A percentile compares a stretch with the other conserved stretches of the same genome.
Conservation (phyloP, 2,329 filamentous ascomycete species). For the Cadophora sp. region DNA sequence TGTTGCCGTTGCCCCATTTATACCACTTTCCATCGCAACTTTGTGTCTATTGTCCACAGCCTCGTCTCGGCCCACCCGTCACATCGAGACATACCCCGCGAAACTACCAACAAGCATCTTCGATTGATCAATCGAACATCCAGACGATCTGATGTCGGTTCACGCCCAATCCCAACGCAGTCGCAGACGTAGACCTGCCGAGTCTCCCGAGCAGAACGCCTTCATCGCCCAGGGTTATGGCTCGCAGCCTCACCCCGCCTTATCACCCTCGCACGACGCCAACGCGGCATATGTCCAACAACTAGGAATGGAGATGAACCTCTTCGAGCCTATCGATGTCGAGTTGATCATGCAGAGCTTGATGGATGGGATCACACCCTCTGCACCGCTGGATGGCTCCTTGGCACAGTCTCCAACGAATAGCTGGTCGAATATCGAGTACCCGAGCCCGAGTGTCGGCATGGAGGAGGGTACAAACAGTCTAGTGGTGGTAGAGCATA, state of each 20-base stretch:
- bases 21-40: background rate
- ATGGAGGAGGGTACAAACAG: conserved; percentile 19
- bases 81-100: background rate
- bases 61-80: background rate
- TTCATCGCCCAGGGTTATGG: background rate
- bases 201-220: background rate
- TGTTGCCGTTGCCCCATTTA: background rate
- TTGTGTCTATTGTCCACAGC: background rate
- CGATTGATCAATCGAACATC: conserved; percentile 13
- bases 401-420: background rate
- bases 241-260: conserved; percentile 4
- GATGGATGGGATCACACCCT: background rate
- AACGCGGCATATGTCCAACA: background rate
- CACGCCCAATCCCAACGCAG: background rate
- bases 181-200: background rate
- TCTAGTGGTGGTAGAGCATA: conserved; percentile 21
- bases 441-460: conserved; percentile 11
- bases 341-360: conserved; percentile 12
- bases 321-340: background rate
- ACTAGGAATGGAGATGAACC: background rate
- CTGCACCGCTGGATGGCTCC: background rate
- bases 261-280: background rate
- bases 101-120: background rate
- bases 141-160: background rate
- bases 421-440: conserved; percentile 1